Percentiles rank a stretch among this genome's conserved stretches.
These are phyloP conservation scores for Lepidopterella palustris DNA, from an alignment of 495 filamentous ascomycete genomes.

Conservation along the genomic window DNA sequence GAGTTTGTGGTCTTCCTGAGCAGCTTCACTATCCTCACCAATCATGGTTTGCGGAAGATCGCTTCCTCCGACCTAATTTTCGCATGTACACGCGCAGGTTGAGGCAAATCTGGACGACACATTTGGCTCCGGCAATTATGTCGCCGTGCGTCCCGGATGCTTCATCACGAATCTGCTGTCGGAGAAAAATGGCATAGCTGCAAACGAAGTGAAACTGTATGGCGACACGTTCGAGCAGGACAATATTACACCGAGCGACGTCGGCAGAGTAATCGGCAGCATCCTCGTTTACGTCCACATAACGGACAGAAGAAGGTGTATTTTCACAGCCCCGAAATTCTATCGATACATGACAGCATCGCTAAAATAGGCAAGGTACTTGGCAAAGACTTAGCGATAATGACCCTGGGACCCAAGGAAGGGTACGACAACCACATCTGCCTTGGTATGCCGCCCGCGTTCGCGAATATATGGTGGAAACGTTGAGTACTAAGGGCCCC, in stretches of 20 bases:
- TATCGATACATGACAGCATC: not conserved
- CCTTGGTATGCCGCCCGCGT: not conserved
- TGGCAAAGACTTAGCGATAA: not conserved
- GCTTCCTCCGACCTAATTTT: slow-evolving; percentile 18
- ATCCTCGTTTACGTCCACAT: not conserved
- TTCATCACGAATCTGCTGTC: slow-evolving; percentile 30
- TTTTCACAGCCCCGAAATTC: not conserved
- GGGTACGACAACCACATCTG: not conserved
- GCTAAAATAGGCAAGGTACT: not conserved
- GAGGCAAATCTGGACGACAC: slow-evolving; percentile 32
- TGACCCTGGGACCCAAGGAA: not conserved
- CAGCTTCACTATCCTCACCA: slow-evolving; percentile 25
- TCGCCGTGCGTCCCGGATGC: slow-evolving; percentile 29
- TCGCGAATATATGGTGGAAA: not conserved
- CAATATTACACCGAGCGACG: slow-evolving; percentile 32
- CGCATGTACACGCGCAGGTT: slow-evolving; percentile 33
- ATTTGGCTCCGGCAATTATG: slow-evolving; percentile 26
- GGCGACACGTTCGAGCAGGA: slow-evolving; percentile 26
- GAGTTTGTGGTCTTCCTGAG: slow-evolving; percentile 35
- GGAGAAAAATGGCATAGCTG: slow-evolving; percentile 19
- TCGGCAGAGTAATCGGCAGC: slow-evolving; percentile 25
- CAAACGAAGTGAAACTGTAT: slow-evolving; percentile 25
- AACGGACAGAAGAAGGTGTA: not conserved
- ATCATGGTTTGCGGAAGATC: slow-evolving; percentile 13
- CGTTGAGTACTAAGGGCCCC: not conserved